Evolutionary conservation across 2,329 filamentous ascomycete genomes (phyloP), one percentile per base, ranked within the genome.

Genomic region (Orbilia brochopaga): DNA sequence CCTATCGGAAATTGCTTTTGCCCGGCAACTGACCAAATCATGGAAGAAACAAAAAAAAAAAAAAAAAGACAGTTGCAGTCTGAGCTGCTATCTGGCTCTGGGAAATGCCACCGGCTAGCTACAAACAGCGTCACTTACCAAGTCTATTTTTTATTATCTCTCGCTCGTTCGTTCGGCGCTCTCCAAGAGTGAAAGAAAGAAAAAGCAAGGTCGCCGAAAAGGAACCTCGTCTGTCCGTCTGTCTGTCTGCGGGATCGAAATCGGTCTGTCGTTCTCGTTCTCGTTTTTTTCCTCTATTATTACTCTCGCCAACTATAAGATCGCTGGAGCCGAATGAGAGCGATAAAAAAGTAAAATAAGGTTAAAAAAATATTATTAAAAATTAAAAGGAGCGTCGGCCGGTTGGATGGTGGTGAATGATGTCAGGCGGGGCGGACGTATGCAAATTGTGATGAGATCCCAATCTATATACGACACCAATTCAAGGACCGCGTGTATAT

Each of bases 1-100:
- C 27, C 11, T 48, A 3, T 44, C 40, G 5, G 15, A 11, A 62
- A 62, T 73, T 52, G 60, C 40, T 44, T 44, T 44, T 44, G 13
- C 40, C 27, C 27, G 27, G 27, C 4, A 32, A 32, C 27, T 4
- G 27, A 32, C 3, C 27, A 32, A 32, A 32, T 32, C 27, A 32
- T 32, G 27, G 27, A 32, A 27, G 57, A 40, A 42, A 57, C 7
- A 48, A 48, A 48, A 37, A 37, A 37, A 37, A 37, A 37, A 37
- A 37, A 37, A 37, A 37, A 42, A 42, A 42, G n/a, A 42, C 37
- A 42, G 27, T 8, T 32, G 27, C 27, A 32, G 27, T 8, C 27
- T 32, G 27, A 8, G 4, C 27, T 32, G 27, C 8, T 32, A 32
- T 32, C 27, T 32, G 27, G 27, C 27, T 32, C 4, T 32, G 27